Evolutionary conservation across 2,329 filamentous ascomycete species (phyloP).

Genomic region (Ceratocystis diversiconidia): DNA sequence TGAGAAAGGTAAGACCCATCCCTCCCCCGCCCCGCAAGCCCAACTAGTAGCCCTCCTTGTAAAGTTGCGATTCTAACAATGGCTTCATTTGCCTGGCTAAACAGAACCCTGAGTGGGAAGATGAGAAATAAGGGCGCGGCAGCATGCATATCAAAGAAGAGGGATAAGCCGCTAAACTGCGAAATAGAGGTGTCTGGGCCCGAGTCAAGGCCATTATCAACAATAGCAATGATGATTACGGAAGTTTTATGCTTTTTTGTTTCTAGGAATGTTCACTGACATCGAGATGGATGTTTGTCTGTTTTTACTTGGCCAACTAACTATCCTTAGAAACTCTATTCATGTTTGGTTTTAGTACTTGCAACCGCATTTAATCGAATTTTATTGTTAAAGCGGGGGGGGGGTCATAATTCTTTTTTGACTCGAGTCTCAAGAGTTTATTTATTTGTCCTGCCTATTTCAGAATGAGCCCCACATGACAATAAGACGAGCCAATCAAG

Average conservation of each 20-base stretch:
- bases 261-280: background rate
- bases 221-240: slow-evolving; percentile 17
- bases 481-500: slow-evolving; percentile 4
- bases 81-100: background rate
- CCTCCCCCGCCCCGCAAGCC: background rate
- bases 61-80: background rate
- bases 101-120: slow-evolving; percentile 16
- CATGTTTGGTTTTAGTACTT: too few relatives aligned
- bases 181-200: slow-evolving; percentile 10
- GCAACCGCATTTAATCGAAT: background rate
- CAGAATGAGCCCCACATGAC: background rate
- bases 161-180: background rate
- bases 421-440: background rate
- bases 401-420: background rate
- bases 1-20: slow-evolving; percentile 65
- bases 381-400: background rate
- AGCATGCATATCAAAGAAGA: background rate
- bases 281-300: too few relatives aligned
- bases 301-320: too few relatives aligned
- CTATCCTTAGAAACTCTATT: too few relatives aligned
- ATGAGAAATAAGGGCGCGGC: slow-evolving; percentile 14
- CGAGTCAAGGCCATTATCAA: slow-evolving; percentile 13
- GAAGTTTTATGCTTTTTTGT: background rate
- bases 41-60: background rate
- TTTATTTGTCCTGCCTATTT: background rate